Base-by-base conservation (phyloP, 768 basidiomycete genomes). In the Kwoniella sp. region DNA sequence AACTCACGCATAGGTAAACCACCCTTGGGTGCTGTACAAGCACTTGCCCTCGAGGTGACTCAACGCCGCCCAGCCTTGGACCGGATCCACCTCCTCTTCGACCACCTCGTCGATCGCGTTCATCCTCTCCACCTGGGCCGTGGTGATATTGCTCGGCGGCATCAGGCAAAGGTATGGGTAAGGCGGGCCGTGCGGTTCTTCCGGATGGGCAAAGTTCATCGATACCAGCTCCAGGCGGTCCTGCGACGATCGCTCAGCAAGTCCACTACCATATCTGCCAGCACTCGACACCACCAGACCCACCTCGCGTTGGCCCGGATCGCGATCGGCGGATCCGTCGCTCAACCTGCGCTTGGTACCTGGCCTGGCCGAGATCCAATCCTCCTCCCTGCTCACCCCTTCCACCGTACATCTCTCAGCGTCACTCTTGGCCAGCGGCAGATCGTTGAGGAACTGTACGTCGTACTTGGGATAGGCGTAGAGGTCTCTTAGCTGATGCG, bases 1-100 rank as follows among this genome's bases (percentile, higher is more conserved):
- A 14, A 67, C 70, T 60, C 88, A 95, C 42, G 89, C 85, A 76
- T 98, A 98, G 31, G 91, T 98, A 78, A 96, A 98, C 71, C 69
- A 71, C 0, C 69, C 70, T 36, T 69, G 68, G 45, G 56, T 62
- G 31, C 56, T 55, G 46, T 69, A 70, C 43, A 73, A 41, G 47
- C 72, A 73, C 32, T 59, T 60, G 14, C 67, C 68, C 10, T 68
- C 57, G 15, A 73, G 46, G 49, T 71, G 70, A 29, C 61, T 63
- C 26, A 73, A 32, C 11, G 62, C 61, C 11, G 40, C 31, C 64
- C 69, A 69, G 9, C 64, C 50, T 29, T 63, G 53, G n/a, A 54
- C 40, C 0, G 68, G 70, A 39, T 59, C 57, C 50, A 59, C 22
- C 43, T 63, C 61, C 22, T 59, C 61, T 38, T 48, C 60, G 12